Percentiles rank a stretch among this genome's conserved stretches.
These are phyloP conservation scores for Cryphonectria japonica DNA, from an alignment of 2,329 filamentous ascomycete species.

Conservation along the genomic window DNA sequence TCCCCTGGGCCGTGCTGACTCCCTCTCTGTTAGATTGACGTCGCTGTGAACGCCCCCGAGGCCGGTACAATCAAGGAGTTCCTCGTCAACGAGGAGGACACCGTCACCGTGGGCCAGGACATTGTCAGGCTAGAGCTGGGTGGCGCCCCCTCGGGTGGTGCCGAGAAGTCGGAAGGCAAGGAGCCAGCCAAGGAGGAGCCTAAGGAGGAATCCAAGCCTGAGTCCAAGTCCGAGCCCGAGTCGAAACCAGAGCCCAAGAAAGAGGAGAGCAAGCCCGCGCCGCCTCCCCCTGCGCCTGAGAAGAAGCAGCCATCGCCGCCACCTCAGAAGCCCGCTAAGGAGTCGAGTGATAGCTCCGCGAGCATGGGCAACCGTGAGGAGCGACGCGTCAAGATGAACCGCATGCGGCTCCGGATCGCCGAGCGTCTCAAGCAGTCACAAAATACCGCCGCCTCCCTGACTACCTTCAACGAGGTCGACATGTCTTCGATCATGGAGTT, in stretches of 20 bases:
- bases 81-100: constrained; percentile 91
- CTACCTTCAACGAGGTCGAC: constrained; percentile 99
- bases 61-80: constrained; percentile 91
- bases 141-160: constrained; percentile 60
- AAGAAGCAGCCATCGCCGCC: constrained; percentile 38
- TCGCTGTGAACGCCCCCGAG: constrained; percentile 91
- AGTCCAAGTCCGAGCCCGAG: constrained; percentile 45
- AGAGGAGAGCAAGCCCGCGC: constrained; percentile 41
- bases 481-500: constrained; percentile 98
- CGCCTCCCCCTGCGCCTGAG: constrained; percentile 34
- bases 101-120: constrained; percentile 91
- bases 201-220: constrained; percentile 43
- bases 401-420: constrained; percentile 95
- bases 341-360: constrained; percentile 43
- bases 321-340: constrained; percentile 38
- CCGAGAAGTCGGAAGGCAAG: constrained; percentile 62
- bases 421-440: constrained; percentile 99
- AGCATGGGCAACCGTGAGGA: constrained; percentile 79
- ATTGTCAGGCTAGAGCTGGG: constrained; percentile 85
- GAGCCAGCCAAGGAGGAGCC: constrained; percentile 53
- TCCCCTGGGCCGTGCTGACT: constrained; percentile 15
- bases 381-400: constrained; percentile 98
- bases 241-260: constrained; percentile 38
- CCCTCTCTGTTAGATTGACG: constrained; percentile 72
- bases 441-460: constrained; percentile 95